A percentile compares a stretch with the other conserved stretches of the same genome.
Evolutionary conservation across 208 protist species (phyloP).

Genomic region (Acanthamoeba sp.): DNA sequence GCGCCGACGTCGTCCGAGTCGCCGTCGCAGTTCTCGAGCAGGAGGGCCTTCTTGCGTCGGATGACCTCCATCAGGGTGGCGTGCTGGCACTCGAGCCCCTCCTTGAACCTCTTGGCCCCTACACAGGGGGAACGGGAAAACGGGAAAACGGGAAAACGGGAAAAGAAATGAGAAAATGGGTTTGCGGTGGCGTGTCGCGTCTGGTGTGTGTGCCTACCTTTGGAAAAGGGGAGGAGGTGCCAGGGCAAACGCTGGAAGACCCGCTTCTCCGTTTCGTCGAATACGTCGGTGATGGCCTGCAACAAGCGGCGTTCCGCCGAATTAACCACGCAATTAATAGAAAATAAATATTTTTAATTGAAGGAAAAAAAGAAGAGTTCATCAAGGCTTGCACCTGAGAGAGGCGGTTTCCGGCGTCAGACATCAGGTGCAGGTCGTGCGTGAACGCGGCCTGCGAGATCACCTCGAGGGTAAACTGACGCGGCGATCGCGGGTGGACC

Average conservation of each 20-base stretch:
- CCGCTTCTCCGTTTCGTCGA: constrained; percentile 63
- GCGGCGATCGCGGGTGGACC: no score
- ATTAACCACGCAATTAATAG: neutral
- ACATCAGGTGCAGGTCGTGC: constrained; percentile 34
- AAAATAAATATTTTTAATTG: no score
- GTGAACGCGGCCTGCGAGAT: constrained; percentile 49
- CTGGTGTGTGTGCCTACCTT: neutral
- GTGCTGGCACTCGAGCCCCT: neutral
- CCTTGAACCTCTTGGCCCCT: neutral
- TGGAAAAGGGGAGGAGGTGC: constrained; percentile 34
- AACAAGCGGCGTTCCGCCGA: no score
- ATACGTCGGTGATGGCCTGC: constrained; percentile 65
- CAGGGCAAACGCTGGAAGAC: constrained; percentile 47
- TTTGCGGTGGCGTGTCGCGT: no score
- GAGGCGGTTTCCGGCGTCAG: constrained; percentile 1
- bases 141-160: no score
- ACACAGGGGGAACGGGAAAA: no score
- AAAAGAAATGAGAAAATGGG: neutral
- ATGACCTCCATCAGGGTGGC: neutral
- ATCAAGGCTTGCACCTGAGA: neutral
- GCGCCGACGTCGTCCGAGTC: neutral
- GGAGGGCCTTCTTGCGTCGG: neutral
- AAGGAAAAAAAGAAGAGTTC: neutral
- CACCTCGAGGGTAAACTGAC: constrained; percentile 45
- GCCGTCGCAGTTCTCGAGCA: neutral